phyloP scores from a whole-genome alignment of 371 early-diverging fungal genomes.

The Mucor sp. region DNA sequence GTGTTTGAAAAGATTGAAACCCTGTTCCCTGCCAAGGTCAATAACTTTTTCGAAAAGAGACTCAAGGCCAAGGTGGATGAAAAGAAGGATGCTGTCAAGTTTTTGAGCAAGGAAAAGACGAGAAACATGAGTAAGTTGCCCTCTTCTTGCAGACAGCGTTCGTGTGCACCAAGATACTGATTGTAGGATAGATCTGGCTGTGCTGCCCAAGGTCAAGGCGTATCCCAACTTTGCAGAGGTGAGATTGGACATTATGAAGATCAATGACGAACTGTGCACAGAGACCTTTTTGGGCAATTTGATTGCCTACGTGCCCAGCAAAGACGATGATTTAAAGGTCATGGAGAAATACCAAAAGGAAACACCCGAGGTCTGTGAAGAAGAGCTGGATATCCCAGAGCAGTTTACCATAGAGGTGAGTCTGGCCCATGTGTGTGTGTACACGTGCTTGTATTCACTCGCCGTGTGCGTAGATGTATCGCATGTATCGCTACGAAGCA shows the following conservation, averaged over 20 bases:
- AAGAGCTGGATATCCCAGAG: conserved; percentile 57
- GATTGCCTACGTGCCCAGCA: conserved; percentile 37
- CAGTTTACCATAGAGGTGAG: conserved; percentile 49
- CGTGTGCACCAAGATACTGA: no score
- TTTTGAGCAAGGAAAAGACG: conserved; percentile 41
- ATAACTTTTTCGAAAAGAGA: conserved; percentile 39
- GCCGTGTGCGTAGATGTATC: conserved; percentile 40
- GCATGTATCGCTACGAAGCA: conserved; percentile 50
- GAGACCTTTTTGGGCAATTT: conserved; percentile 56
- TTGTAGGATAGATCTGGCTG: conserved; percentile 36
- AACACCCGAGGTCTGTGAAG: conserved; percentile 32
- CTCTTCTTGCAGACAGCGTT: no score
- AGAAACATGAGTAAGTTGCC: conserved; percentile 41
- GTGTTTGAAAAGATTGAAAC: conserved; percentile 43
- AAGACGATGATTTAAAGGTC: conserved; percentile 46
- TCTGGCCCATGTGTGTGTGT: background rate
- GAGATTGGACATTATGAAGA: conserved; percentile 29
- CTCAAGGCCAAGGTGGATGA: conserved; percentile 37
- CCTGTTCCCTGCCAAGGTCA: conserved; percentile 46
- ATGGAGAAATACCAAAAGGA: conserved; percentile 51
- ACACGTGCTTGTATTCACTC: background rate
- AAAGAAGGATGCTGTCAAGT: conserved; percentile 44
- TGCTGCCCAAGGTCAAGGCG: conserved; percentile 38
- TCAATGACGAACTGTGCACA: conserved; percentile 45
- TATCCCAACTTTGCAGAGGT: conserved; percentile 38